These are phyloP conservation scores for Coemansia sp. DNA, from an alignment of 192 early-diverging fungal genomes.

Conservation along the genomic window DNA sequence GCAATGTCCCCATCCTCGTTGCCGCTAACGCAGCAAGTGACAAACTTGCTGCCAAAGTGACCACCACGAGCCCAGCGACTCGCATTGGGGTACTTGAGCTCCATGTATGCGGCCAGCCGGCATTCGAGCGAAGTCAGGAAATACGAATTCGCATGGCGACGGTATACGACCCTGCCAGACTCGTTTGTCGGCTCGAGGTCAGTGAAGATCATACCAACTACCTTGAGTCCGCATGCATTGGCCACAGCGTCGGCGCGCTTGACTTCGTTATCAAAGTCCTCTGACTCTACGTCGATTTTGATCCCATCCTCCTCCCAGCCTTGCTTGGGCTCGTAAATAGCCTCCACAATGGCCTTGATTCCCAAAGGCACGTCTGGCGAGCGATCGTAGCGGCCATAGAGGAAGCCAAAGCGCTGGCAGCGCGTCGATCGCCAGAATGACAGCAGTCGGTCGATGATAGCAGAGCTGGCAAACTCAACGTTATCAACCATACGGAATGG, in stretches of 20 bases:
- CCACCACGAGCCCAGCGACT: conserved; percentile 77
- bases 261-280: conserved; percentile 58
- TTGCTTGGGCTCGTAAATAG: conserved; percentile 94
- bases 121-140: conserved; percentile 92
- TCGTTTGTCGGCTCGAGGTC: conserved; percentile 88
- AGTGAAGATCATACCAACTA: conserved; percentile 92
- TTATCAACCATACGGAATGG: conserved; percentile 95
- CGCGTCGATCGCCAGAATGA: conserved; percentile 86
- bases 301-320: conserved; percentile 75
- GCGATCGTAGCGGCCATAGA: conserved; percentile 91
- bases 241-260: conserved; percentile 64
- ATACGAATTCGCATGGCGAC: conserved; percentile 90
- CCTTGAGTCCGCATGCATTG: conserved; percentile 64
- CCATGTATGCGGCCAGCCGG: conserved; percentile 83
- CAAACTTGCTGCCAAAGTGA: conserved; percentile 90
- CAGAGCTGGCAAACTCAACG: conserved; percentile 86
- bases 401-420: conserved; percentile 89
- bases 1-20: conserved; percentile 87
- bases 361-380: conserved; percentile 93
- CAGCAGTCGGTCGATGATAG: conserved; percentile 83
- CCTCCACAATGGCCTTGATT: conserved; percentile 93
- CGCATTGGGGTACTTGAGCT: conserved; percentile 69
- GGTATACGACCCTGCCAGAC: conserved; percentile 79
- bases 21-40: conserved; percentile 91
- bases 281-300: conserved; percentile 60